Conservation (phyloP, 371 early-diverging fungal genomes). For the Mucor lusitanicus region DNA sequence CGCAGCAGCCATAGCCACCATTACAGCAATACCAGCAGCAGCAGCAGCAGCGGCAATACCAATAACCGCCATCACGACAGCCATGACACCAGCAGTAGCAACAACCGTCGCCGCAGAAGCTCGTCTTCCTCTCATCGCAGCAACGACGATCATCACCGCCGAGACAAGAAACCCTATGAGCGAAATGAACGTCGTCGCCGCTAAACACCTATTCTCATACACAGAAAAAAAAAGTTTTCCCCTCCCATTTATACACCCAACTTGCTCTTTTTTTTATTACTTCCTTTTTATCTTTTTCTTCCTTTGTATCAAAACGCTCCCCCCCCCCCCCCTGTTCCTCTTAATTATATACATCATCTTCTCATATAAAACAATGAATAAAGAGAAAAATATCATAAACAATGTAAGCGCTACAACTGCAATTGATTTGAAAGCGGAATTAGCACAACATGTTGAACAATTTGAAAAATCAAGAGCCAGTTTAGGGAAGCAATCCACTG, state of each 20-base stretch:
- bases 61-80: background rate
- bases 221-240: background rate
- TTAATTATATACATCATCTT: background rate
- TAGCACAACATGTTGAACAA: conserved; percentile 41
- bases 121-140: conserved; percentile 13
- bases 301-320: background rate
- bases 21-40: background rate
- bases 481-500: conserved; percentile 33
- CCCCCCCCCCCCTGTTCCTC: background rate
- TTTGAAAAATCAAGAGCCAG: conserved; percentile 34
- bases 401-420: conserved; percentile 38
- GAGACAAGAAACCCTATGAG: conserved; percentile 3
- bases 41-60: background rate
- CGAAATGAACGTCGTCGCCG: conserved; percentile 7
- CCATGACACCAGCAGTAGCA: background rate
- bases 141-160: conserved; percentile 9
- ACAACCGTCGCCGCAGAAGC: background rate
- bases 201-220: background rate
- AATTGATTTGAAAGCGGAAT: conserved; percentile 43
- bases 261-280: background rate
- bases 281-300: background rate
- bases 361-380: background rate
- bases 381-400: conserved; percentile 12
- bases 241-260: background rate
- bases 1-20: conserved; percentile 5